These are phyloP conservation scores for Amylostereum areolatum DNA, from an alignment of 1,284 basidiomycete genomes.

Conservation along the genomic window DNA sequence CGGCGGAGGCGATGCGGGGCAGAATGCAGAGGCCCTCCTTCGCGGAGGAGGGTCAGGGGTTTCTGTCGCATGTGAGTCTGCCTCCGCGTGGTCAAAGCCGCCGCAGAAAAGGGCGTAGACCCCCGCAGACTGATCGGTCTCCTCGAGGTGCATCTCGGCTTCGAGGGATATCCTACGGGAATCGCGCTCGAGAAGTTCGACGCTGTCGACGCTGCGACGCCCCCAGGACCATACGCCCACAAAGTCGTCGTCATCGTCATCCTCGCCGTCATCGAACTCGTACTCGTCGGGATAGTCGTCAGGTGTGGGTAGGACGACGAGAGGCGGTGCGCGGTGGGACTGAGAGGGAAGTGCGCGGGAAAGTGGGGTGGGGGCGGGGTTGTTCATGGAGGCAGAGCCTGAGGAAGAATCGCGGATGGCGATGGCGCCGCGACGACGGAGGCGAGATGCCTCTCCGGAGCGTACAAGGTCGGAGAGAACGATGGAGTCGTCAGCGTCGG, in stretches of 20 bases:
- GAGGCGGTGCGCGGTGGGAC: neutral
- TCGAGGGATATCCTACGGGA: slow-evolving; percentile 8
- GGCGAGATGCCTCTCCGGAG: slow-evolving; percentile 62
- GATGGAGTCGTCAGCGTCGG: slow-evolving; percentile 59
- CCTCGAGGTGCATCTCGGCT: slow-evolving; percentile 14
- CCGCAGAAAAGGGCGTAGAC: slow-evolving; percentile 49
- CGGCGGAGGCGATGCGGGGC: slow-evolving; percentile 2
- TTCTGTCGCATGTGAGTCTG: slow-evolving; percentile 13
- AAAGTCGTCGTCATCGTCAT: slow-evolving; percentile 5
- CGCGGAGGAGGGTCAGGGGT: slow-evolving; percentile 15
- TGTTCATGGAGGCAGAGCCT: neutral
- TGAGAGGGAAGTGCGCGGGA: slow-evolving; percentile 1
- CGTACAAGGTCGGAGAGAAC: slow-evolving; percentile 64
- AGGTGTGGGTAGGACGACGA: slow-evolving; percentile 1
- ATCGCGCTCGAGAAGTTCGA: slow-evolving; percentile 5
- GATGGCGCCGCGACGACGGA: slow-evolving; percentile 67
- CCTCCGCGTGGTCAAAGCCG: slow-evolving; percentile 16
- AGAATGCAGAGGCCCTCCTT: slow-evolving; percentile 7
- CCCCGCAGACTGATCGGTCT: slow-evolving; percentile 19
- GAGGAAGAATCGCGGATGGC: slow-evolving; percentile 42
- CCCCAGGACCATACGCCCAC: neutral
- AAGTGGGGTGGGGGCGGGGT: slow-evolving; percentile 3
- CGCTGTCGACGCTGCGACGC: slow-evolving; percentile 1
- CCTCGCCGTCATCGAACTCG: slow-evolving; percentile 12
- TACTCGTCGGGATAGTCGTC: slow-evolving; percentile 3